Base-by-base conservation (phyloP, 768 basidiomycete species). In the Paxillus involutus region DNA sequence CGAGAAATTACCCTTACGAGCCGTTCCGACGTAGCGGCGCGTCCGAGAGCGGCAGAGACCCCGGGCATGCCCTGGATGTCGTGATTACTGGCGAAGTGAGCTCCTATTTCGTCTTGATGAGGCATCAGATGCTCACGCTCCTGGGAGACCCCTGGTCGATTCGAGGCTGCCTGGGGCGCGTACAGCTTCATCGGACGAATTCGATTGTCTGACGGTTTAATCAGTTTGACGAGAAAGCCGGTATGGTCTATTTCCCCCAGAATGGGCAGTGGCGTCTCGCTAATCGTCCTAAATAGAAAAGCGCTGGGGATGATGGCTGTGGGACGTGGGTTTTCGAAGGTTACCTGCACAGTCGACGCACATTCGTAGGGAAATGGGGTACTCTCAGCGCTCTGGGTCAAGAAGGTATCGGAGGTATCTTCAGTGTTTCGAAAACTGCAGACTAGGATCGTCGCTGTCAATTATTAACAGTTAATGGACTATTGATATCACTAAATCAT, bases 101-200 rank as follows among this genome's bases (percentile, higher is more conserved):
- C 43, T 41, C 55, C 53, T 52, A 39, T 51, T 61, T 65, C 46
- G 55, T 59, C 57, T 60, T 55, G 52, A 58, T 58, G 62, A 32
- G 52, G 53, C 7, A 58, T 56, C 6, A 42, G 37, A 30, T 56
- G 40, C 63, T 71, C 60, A 70, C 70, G 63, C 30, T 55, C 16
- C 30, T 44, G 42, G 26, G 55, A 86, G 85, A 86, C 85, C 2
- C 71, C 77, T 43, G 68, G 61, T 44, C 75, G 76, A 44, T 80
- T 83, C 51, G 82, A 83, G 54, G 71, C 73, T 37, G 83, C 84
- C 8, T 91, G 89, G 86, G 85, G 83, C 5, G 80, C 81, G 11
- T 88, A 80, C 67, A 77, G 66, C 53, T 82, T 85, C 62, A 72
- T 74, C 11, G 89, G 89, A 46, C 73, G 80, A 24, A 75, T 88